These are phyloP conservation scores for Suhomyces maxii DNA, from an alignment of 1,139 yeast species.

Conservation along the genomic window DNA sequence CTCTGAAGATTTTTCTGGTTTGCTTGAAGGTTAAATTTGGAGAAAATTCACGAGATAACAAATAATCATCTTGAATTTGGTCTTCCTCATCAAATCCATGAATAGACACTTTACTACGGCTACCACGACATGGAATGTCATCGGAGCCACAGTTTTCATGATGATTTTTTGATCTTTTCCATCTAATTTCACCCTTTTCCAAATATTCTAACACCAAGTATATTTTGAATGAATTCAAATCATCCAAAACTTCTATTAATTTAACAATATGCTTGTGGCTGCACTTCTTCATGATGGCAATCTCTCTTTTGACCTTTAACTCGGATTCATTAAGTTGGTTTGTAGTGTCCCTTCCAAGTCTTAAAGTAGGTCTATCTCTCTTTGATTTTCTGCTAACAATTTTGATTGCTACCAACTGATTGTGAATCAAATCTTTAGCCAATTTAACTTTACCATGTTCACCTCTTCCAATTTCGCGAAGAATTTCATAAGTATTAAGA, in stretches of 20 bases:
- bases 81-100: slow-evolving; percentile 5
- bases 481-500: slow-evolving; percentile 86
- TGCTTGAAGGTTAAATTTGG: slow-evolving; percentile 68
- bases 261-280: slow-evolving; percentile 88
- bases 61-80: slow-evolving; percentile 29
- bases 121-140: slow-evolving; percentile 44
- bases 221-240: slow-evolving; percentile 76
- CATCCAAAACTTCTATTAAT: slow-evolving; percentile 88
- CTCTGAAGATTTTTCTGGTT: slow-evolving; percentile 73
- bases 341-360: slow-evolving; percentile 40
- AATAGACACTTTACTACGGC: slow-evolving; percentile 6
- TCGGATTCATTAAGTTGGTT: slow-evolving; percentile 42
- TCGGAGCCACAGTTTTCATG: slow-evolving; percentile 4
- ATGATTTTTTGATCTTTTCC: slow-evolving; percentile 53
- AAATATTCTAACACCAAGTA: slow-evolving; percentile 89
- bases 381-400: slow-evolving; percentile 77
- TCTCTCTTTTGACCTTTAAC: slow-evolving; percentile 80
- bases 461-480: slow-evolving; percentile 87
- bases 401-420: slow-evolving; percentile 86
- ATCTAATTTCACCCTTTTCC: slow-evolving; percentile 88
- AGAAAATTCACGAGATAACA: slow-evolving; percentile 42
- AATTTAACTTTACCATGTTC: slow-evolving; percentile 97
- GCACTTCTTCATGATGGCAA: slow-evolving; percentile 95
- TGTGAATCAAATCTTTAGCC: slow-evolving; percentile 70
- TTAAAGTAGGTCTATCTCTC: slow-evolving; percentile 53